A percentile compares a stretch with the other conserved stretches of the same genome.
Evolutionary conservation across 2,329 filamentous ascomycete species (phyloP).

Genomic region (Boeremia lycopersici): DNA sequence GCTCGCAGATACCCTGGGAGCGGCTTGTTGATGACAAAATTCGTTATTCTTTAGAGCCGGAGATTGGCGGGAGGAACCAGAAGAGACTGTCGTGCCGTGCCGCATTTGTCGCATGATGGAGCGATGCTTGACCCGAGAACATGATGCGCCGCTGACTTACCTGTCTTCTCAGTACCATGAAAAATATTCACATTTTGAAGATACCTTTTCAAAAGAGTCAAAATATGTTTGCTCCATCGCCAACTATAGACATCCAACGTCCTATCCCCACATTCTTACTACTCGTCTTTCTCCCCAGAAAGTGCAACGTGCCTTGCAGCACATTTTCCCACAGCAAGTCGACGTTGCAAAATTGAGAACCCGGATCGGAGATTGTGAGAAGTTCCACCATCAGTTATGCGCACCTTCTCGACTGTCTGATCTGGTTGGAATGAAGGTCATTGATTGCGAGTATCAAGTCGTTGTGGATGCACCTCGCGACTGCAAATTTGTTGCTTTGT

Average conservation of each 20-base stretch:
- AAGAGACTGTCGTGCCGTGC: background rate
- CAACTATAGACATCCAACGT: too few species aligned
- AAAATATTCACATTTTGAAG: background rate
- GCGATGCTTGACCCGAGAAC: too few species aligned
- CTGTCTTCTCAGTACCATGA: background rate
- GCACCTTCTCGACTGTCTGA: background rate
- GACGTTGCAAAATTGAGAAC: background rate
- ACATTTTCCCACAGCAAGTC: background rate
- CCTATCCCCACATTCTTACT: background rate
- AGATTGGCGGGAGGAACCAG: background rate
- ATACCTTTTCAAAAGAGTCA: background rate
- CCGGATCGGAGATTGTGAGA: background rate
- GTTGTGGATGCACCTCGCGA: background rate
- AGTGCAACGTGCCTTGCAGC: background rate
- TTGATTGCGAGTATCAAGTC: background rate
- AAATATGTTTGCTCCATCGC: background rate
- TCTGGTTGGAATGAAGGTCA: background rate
- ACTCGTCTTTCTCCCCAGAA: background rate
- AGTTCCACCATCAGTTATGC: background rate
- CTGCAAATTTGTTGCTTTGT: background rate
- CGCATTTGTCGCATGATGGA: background rate
- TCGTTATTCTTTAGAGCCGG: too few species aligned
- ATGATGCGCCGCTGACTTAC: too few species aligned
- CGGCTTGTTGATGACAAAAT: background rate
- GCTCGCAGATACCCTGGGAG: background rate